Base-by-base conservation (phyloP, 2,329 filamentous ascomycete genomes). In the Aspergillus novofumigatus region DNA sequence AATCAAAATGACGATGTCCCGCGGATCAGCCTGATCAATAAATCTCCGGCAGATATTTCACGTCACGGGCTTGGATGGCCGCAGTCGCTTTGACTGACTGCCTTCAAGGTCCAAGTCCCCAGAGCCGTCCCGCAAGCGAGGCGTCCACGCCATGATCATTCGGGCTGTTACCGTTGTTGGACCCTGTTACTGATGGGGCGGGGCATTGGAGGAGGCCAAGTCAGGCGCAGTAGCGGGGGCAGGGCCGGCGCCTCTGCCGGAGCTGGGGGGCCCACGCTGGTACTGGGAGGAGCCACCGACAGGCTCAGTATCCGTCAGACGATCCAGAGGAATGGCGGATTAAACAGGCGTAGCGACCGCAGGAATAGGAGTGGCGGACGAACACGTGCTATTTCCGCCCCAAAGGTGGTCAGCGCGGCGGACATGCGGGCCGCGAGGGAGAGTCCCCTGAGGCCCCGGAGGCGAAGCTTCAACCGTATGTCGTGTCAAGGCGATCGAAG, bases 1-100 rank as follows among this genome's bases (percentile, higher is more conserved):
- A 64, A 99, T 94, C 59, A 99, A 79, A 45, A 93, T 82, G 28
- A 96, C 94, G 70, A 99, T 84, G 71, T 97, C 92, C 67, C 92
- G 89, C 8, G 90, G 85, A 42, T 88, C 81, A 71, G 91, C 96
- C 10, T 86, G 78, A 73, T 96, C 91, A n/a, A 73, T 99, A 99
- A 67, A 83, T 81, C 58, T 83, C 75, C 1, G 94, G 78, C 58
- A 81, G 81, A 56, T 81, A 64, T 67, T 85, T 86, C 54, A 79
- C 67, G 2, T 73, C 74, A n/a, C n/a, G 3, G 78, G 76, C 14
- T 77, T 74, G 17, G 74, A 72, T 3, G 77, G 71, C 49, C 79
- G 76, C 29, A 75, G 65, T 42, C 80, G 77, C 66, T 84, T 84
- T 1, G 78, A 65, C 42, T 72, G 67, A 20, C 72, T 72, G 20